These are phyloP conservation scores for Lactifluus piperatus DNA, from an alignment of 768 basidiomycete genomes.

Conservation along the genomic window DNA sequence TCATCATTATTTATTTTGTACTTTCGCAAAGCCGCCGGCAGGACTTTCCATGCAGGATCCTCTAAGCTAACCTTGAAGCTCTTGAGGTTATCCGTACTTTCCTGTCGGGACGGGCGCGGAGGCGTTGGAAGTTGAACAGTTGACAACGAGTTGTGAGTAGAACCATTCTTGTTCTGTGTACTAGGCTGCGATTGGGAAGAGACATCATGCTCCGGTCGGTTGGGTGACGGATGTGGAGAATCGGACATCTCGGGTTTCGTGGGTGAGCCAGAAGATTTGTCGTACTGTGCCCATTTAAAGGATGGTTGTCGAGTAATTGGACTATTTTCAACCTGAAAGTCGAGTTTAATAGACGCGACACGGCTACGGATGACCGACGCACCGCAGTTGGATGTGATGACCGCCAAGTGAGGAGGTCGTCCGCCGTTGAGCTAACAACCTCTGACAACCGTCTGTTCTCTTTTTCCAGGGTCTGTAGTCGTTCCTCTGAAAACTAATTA, in stretches of 20 bases:
- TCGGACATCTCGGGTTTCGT: conserved; percentile 64
- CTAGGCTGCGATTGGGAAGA: conserved; percentile 12
- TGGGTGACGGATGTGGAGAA: conserved; percentile 74
- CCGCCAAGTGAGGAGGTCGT: conserved; percentile 47
- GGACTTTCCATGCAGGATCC: conserved; percentile 97
- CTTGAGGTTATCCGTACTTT: conserved; percentile 70
- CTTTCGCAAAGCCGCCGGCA: conserved; percentile 96
- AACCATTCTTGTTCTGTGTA: conserved; percentile 9
- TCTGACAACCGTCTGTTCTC: conserved; percentile 67
- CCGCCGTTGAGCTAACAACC: conserved; percentile 52
- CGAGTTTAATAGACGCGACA: conserved; percentile 20
- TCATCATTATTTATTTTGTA: conserved; percentile 98
- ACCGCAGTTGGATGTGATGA: conserved; percentile 12
- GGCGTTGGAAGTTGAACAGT: conserved; percentile 22
- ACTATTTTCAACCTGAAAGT: conserved; percentile 29
- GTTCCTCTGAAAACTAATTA: conserved; percentile 42
- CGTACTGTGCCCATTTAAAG: conserved; percentile 83
- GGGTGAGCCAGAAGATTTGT: conserved; percentile 69
- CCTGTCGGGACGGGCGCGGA: conserved; percentile 47
- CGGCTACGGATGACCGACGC: conserved; percentile 24
- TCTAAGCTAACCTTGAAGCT: conserved; percentile 97
- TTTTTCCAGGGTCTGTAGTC: conserved; percentile 61
- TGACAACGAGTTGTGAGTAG: conserved; percentile 4
- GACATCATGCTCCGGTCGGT: conserved; percentile 65
- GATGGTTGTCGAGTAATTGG: conserved; percentile 65